Percentiles rank a stretch among this genome's conserved stretches.
These are phyloP conservation scores for Aaosphaeria pasadenensis DNA, from an alignment of 2,329 filamentous ascomycete species.

Conservation along the genomic window DNA sequence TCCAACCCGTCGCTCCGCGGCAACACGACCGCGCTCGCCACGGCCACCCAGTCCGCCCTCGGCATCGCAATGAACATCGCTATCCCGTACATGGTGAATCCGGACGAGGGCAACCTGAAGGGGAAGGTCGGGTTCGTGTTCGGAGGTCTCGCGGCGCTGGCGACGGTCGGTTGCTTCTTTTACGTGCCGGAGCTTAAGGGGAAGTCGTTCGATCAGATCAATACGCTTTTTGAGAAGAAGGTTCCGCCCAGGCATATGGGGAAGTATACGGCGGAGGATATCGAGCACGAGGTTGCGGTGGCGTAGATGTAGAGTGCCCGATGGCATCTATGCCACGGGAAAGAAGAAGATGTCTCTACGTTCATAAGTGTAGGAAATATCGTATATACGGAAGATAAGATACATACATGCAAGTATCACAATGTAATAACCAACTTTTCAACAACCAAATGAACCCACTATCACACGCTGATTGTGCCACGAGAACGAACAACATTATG, in stretches of 20 bases:
- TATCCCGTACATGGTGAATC: constrained; percentile 40
- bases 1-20: constrained; percentile 77
- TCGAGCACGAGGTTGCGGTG: background rate
- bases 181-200: constrained; percentile 39
- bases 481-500: no score
- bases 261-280: constrained; percentile 1
- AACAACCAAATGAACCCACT: no score
- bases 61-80: constrained; percentile 31
- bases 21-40: constrained; percentile 57
- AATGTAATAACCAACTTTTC: no score
- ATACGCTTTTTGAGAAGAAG: constrained; percentile 35
- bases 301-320: background rate
- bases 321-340: no score
- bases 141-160: constrained; percentile 27
- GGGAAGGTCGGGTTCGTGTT: constrained; percentile 43
- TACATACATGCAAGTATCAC: no score
- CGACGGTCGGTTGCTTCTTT: constrained; percentile 32
- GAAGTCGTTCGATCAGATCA: constrained; percentile 37
- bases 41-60: constrained; percentile 37
- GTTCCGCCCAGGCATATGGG: constrained; percentile 18
- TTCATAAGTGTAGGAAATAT: no score
- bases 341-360: no score
- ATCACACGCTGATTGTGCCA: no score
- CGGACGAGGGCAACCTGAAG: constrained; percentile 34
- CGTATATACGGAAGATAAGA: no score